Evolutionary conservation across 106 monocot species (phyloP).

Genomic region (Iris macrosiphon): DNA sequence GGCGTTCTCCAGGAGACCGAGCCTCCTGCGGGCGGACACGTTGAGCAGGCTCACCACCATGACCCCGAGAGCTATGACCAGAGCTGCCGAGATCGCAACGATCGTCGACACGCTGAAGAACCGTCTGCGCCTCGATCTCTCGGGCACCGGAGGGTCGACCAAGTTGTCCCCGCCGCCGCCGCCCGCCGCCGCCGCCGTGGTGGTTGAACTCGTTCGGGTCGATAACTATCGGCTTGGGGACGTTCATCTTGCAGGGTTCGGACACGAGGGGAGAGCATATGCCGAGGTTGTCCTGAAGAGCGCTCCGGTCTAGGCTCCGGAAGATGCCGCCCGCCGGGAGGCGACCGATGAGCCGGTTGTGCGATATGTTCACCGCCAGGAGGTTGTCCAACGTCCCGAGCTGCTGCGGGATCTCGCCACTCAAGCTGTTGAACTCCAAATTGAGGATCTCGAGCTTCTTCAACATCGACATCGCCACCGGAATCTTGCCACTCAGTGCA

Average conservation of each 20-base stretch:
- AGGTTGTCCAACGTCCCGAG: constrained; percentile 33
- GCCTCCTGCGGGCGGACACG: constrained; percentile 15
- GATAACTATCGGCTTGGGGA: constrained; percentile 40
- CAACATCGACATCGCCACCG: constrained; percentile 21
- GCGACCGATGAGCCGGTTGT: constrained; percentile 81
- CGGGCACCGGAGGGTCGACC: neutral
- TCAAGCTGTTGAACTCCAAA: constrained; percentile 72
- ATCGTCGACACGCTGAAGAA: constrained; percentile 33
- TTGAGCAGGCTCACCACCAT: constrained; percentile 24
- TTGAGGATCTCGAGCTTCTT: constrained; percentile 81
- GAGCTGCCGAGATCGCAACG: constrained; percentile 25
- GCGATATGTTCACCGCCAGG: constrained; percentile 45
- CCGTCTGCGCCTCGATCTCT: neutral
- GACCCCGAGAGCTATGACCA: constrained; percentile 21
- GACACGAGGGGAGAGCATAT: constrained; percentile 45
- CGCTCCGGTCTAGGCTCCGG: constrained; percentile 39
- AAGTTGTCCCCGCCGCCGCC: neutral
- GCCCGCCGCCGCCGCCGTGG: neutral
- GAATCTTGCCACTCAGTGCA: constrained; percentile 15
- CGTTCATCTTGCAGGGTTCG: constrained; percentile 28
- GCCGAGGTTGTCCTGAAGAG: constrained; percentile 44
- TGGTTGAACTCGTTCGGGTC: constrained; percentile 25
- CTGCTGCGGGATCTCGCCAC: constrained; percentile 77
- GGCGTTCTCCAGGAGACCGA: constrained; percentile 24
- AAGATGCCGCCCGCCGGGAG: constrained; percentile 61